These are phyloP conservation scores for Geotrichum ghanense DNA, from an alignment of 805 yeast genomes.

Conservation along the genomic window DNA sequence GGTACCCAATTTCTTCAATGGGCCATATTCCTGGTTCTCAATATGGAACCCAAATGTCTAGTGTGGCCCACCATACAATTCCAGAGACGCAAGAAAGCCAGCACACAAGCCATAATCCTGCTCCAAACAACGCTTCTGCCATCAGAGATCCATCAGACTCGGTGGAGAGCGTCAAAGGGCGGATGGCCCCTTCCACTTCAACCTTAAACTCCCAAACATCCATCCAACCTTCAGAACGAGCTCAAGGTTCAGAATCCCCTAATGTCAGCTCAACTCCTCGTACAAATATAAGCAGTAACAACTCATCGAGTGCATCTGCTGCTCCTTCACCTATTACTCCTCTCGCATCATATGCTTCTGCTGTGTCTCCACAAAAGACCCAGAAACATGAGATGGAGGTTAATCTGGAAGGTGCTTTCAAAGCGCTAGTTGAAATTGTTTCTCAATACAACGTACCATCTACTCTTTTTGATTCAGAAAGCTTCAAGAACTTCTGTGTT, in stretches of 20 bases:
- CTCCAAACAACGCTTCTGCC: no score
- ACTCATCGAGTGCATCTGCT: neutral
- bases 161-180: no score
- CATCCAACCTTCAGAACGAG: no score
- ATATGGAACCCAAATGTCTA: no score
- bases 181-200: neutral
- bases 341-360: neutral
- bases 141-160: no score
- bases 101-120: no score
- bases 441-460: neutral
- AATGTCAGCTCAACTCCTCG: neutral
- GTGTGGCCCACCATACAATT: no score
- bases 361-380: no score
- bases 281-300: neutral
- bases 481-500: neutral
- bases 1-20: no score
- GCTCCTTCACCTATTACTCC: neutral
- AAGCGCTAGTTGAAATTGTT: neutral
- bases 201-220: neutral
- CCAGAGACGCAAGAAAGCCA: no score
- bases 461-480: neutral
- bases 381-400: neutral
- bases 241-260: neutral
- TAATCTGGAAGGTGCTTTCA: neutral
- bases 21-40: no score